phyloP scores from a whole-genome alignment of 2,329 filamentous ascomycete species.

The Fusarium sp. region DNA sequence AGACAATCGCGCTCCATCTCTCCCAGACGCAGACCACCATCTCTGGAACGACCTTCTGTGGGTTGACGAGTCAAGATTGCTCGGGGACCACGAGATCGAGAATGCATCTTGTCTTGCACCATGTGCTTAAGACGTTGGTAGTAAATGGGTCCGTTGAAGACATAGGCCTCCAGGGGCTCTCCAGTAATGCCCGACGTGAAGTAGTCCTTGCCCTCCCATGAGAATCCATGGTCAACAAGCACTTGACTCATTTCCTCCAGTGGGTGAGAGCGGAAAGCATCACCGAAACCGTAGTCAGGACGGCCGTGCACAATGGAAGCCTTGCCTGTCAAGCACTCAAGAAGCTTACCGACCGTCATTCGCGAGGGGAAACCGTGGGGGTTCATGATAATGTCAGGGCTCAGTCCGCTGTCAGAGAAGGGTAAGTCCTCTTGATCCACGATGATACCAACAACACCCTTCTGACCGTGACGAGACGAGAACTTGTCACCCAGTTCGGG shows the following conservation, averaged over 20 bases:
- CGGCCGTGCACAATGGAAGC: slow-evolving; percentile 88
- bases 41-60: slow-evolving; percentile 92
- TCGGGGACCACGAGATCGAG: slow-evolving; percentile 87
- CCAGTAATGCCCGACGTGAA: slow-evolving; percentile 96
- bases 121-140: slow-evolving; percentile 99
- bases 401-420: slow-evolving; percentile 89
- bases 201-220: slow-evolving; percentile 97
- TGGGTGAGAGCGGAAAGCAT: slow-evolving; percentile 85
- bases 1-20: slow-evolving; percentile 99
- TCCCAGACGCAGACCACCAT: slow-evolving; percentile 91
- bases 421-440: slow-evolving; percentile 97
- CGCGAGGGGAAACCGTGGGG: slow-evolving; percentile 99
- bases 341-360: slow-evolving; percentile 98
- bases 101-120: slow-evolving; percentile 99
- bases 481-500: slow-evolving; percentile 99
- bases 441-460: slow-evolving; percentile 97
- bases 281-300: slow-evolving; percentile 84
- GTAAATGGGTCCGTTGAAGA: slow-evolving; percentile 99
- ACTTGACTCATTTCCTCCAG: slow-evolving; percentile 91
- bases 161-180: slow-evolving; percentile 92
- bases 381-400: slow-evolving; percentile 99
- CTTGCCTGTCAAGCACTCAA: slow-evolving; percentile 95
- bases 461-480: slow-evolving; percentile 97
- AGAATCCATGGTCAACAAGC: slow-evolving; percentile 90
- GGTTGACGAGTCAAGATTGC: slow-evolving; percentile 95